phyloP scores from a whole-genome alignment of 208 protist species.

The Angomonas deanei region DNA sequence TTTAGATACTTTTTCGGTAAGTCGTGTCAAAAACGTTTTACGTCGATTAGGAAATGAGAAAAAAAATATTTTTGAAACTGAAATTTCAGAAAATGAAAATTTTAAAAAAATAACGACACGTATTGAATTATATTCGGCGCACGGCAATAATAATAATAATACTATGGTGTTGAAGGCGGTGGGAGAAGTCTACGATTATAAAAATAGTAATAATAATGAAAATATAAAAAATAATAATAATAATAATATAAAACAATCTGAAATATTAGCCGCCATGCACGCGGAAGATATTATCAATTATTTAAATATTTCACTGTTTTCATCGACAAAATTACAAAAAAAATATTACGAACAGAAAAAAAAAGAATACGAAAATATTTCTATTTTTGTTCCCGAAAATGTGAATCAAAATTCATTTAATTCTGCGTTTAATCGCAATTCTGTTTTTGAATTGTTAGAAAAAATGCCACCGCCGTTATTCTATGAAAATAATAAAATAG shows the following conservation, averaged over 20 bases:
- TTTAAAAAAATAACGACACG: neutral
- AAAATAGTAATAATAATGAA: slow-evolving; percentile 5
- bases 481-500: neutral
- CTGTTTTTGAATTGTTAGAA: too few relatives aligned
- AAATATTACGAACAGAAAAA: slow-evolving; percentile 53
- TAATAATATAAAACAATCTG: neutral
- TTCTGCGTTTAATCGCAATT: too few relatives aligned
- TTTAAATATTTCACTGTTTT: slow-evolving; percentile 62
- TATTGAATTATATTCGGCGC: neutral
- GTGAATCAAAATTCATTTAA: too few relatives aligned
- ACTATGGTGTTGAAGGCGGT: neutral
- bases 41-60: too few relatives aligned
- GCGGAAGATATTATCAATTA: slow-evolving; percentile 72
- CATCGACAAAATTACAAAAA: slow-evolving; percentile 52
- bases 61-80: neutral
- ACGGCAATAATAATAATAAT: neutral
- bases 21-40: too few relatives aligned
- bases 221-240: neutral
- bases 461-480: too few relatives aligned
- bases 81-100: too few relatives aligned
- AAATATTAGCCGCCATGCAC: slow-evolving; percentile 77
- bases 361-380: neutral
- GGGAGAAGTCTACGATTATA: neutral
- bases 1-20: neutral
- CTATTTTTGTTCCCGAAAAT: neutral